These are phyloP conservation scores for Carpinus viminea DNA, from an alignment of 306 rosid genomes.

Conservation along the genomic window DNA sequence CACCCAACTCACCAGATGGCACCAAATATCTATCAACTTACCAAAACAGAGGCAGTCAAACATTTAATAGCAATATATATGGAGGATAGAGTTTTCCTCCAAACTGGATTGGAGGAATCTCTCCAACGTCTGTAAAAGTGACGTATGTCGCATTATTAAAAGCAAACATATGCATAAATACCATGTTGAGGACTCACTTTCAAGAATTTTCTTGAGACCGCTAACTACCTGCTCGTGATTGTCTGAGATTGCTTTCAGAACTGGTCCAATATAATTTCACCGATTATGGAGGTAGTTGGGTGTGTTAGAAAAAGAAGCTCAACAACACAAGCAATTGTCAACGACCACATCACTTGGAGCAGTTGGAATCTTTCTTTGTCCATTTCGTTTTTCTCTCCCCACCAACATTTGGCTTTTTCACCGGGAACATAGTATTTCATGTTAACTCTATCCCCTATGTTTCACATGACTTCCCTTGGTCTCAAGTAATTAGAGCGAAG, in stretches of 20 bases:
- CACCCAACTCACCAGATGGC: neutral
- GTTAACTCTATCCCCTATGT: neutral
- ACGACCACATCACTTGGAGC: constrained; percentile 48
- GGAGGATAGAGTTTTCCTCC: no score
- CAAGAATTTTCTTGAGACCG: no score
- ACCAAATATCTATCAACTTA: neutral
- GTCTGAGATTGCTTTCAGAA: constrained; percentile 24
- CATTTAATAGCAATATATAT: neutral
- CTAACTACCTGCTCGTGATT: no score
- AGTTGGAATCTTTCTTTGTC: constrained; percentile 51
- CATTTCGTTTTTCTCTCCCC: constrained; percentile 17
- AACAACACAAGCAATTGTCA: constrained; percentile 60
- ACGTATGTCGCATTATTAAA: no score
- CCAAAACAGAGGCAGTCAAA: constrained; percentile 35
- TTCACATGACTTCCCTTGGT: neutral
- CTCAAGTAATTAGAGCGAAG: constrained; percentile 19
- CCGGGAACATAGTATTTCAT: neutral
- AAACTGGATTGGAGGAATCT: no score
- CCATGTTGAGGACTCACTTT: no score
- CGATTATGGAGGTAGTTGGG: constrained; percentile 52
- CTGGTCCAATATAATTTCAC: constrained; percentile 22
- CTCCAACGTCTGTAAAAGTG: no score
- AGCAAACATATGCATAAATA: no score
- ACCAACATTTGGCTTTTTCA: constrained; percentile 8
- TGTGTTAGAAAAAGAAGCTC: constrained; percentile 51